Conservation (phyloP, 345 rosid species). For the Syzygium aromaticum region DNA sequence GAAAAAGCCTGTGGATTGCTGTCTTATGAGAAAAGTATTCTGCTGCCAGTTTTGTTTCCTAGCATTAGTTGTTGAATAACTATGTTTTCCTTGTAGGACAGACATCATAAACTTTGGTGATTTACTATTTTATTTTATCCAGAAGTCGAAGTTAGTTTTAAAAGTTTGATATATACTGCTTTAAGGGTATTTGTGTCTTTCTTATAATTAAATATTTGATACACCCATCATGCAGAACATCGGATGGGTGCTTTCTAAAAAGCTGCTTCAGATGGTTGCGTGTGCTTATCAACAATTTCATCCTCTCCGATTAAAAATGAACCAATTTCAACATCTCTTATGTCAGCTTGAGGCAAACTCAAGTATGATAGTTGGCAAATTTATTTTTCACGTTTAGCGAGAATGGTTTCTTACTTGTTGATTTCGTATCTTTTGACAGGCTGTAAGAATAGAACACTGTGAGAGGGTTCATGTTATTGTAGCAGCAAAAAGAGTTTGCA, state of each 20-base stretch:
- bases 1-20: background rate
- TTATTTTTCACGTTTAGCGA: background rate
- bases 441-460: conserved; percentile 90
- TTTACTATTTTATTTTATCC: background rate
- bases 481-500: conserved; percentile 82
- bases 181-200: background rate
- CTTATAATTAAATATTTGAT: background rate
- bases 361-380: background rate
- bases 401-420: background rate
- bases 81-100: background rate
- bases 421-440: conserved; percentile 31
- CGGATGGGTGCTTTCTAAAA: background rate
- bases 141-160: background rate
- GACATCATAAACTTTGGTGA: background rate
- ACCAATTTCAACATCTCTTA: background rate
- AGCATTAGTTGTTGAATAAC: background rate
- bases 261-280: background rate
- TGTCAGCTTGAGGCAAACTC: background rate
- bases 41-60: background rate
- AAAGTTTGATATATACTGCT: background rate
- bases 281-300: background rate
- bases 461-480: conserved; percentile 96
- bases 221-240: background rate
- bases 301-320: background rate
- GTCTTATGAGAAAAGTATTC: background rate